Evolutionary conservation across 805 yeast species (phyloP), one percentile per base, ranked within the genome.

Genomic region (Sugiyamaella qingdaonensis): DNA sequence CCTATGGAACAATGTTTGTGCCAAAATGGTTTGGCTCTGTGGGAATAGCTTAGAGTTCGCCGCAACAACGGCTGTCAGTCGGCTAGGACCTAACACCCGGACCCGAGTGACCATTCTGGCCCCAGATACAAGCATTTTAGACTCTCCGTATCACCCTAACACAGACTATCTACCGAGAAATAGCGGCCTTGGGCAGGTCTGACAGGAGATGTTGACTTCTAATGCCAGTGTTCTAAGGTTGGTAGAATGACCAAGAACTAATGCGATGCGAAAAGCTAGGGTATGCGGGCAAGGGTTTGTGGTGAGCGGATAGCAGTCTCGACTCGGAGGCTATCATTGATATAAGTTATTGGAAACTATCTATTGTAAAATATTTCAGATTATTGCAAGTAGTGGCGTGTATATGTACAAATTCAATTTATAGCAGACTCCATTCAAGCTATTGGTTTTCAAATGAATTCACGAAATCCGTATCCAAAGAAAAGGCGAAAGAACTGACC

Each of bases 401-500:
- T 34, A 34, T 34, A n/a, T 13, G 37, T 14, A 34, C 37, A 14
- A 9, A 9, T 34, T 14, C 16, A 34, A 34, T 34, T 4, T 9
- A 34, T 14, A 4, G 37, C 8, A 4, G 16, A 9, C 37, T 5
- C 10, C 16, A 9, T 9, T 14, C 5, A 9, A 13, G 16, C 16
- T n/a, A 14, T 9, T 34, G 37, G 16, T 34, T 34, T 14, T 34
- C 37, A 34, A 34, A 13, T 4, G 37, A n/a, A 34, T 9, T 34
- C 16, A 21, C 43, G 13, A 39, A 16, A 21, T 39, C 43, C 4
- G 24, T n/a, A 10, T 39, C 43, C 43, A 39, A 21, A 39, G 43
- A 39, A 19, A 39, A 39, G 2, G 43, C 43, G 21, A 7, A 39
- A n/a, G 43, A 39, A 11, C 24, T 39, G 24, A 56, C 46, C 34